Evolutionary conservation across 805 yeast species (phyloP).

Genomic region (Pichia manshurica): DNA sequence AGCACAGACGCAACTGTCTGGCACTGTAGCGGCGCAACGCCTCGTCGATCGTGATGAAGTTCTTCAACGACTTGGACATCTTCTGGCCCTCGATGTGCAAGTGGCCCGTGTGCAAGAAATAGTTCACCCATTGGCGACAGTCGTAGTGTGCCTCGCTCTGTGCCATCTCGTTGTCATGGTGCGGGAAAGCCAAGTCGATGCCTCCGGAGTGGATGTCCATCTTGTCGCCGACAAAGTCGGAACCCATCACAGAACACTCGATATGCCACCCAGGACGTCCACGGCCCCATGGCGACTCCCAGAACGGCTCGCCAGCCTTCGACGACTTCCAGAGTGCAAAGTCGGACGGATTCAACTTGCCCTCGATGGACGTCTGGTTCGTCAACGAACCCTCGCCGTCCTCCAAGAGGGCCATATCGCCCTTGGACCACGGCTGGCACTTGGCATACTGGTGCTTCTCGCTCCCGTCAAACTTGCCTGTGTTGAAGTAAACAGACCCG

Average conservation of each 20-base stretch:
- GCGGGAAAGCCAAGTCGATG: slow-evolving; percentile 95
- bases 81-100: slow-evolving; percentile 97
- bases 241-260: slow-evolving; percentile 98
- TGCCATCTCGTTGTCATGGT: slow-evolving; percentile 97
- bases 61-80: slow-evolving; percentile 93
- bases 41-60: slow-evolving; percentile 90
- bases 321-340: slow-evolving; percentile 97
- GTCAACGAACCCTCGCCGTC: slow-evolving; percentile 91
- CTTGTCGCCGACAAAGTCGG: slow-evolving; percentile 72
- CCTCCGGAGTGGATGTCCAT: slow-evolving; percentile 98
- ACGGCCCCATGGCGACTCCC: slow-evolving; percentile 94
- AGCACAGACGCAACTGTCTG: slow-evolving; percentile 84
- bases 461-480: slow-evolving; percentile 67
- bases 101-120: slow-evolving; percentile 95
- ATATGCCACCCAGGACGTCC: slow-evolving; percentile 99
- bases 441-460: slow-evolving; percentile 84
- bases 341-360: slow-evolving; percentile 73
- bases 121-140: slow-evolving; percentile 92
- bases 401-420: slow-evolving; percentile 73
- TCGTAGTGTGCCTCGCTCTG: slow-evolving; percentile 92
- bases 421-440: slow-evolving; percentile 97
- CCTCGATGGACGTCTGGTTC: slow-evolving; percentile 34
- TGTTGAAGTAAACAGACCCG: slow-evolving; percentile 96
- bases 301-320: slow-evolving; percentile 94
- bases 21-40: slow-evolving; percentile 67